A percentile compares a stretch with the other conserved stretches of the same genome.
phyloP scores from a whole-genome alignment of 176 grass and related monocot genomes.

The Zea luxurians region DNA sequence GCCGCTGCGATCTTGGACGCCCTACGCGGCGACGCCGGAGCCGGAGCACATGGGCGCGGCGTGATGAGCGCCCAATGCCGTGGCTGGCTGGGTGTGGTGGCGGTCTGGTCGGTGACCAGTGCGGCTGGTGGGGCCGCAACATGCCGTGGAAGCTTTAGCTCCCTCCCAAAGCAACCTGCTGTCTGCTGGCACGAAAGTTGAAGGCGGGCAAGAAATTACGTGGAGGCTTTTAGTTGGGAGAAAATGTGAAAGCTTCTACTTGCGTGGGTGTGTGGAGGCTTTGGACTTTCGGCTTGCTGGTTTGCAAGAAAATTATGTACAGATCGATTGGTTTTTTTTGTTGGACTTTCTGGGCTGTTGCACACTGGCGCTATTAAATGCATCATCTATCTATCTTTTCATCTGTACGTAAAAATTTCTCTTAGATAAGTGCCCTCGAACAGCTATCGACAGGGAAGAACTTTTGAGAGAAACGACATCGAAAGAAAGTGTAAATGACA shows the following conservation, averaged over 20 bases:
- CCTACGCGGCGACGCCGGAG: conserved; percentile 18
- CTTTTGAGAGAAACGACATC: too few relatives aligned
- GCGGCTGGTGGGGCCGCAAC: neutral
- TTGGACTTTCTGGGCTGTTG: too few relatives aligned
- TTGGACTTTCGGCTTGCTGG: neutral
- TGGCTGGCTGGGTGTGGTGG: neutral
- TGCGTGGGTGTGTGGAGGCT: neutral
- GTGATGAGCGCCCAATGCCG: neutral
- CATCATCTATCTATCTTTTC: too few relatives aligned
- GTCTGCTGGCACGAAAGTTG: neutral
- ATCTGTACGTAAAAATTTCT: too few relatives aligned
- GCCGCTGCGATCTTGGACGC: conserved; percentile 24
- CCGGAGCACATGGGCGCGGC: conserved; percentile 6
- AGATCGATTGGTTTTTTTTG: neutral
- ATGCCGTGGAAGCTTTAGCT: too few relatives aligned
- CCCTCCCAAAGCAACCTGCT: neutral
- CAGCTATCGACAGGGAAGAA: too few relatives aligned
- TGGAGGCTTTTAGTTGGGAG: neutral
- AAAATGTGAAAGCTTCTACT: neutral
- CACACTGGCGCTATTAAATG: too few relatives aligned
- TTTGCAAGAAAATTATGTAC: neutral
- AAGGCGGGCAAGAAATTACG: neutral
- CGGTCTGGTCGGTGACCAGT: conserved; percentile 14
- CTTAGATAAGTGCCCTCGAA: too few relatives aligned
- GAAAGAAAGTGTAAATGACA: too few relatives aligned